Evolutionary conservation across 2,329 filamentous ascomycete genomes (phyloP), one percentile per base, ranked within the genome.

Genomic region (Exophiala lecanii-corni): DNA sequence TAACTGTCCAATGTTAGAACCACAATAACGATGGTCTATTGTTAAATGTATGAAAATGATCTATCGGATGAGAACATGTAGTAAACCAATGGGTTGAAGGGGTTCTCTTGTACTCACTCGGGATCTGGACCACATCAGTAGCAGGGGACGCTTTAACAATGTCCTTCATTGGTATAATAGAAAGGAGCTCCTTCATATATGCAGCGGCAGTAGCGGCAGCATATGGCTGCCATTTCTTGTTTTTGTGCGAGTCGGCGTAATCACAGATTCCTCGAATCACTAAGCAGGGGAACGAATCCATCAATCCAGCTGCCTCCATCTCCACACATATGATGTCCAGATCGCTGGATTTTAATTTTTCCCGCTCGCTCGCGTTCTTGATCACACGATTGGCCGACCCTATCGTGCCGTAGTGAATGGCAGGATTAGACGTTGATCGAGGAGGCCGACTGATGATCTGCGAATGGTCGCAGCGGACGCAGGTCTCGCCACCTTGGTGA

Each of bases 381-480:
- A 60, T 49, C 1, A 59, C 50, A 16, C 54, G 50, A 25, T 61
- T 58, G 1, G 53, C 56, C 3, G 59, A 60, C 6, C 41, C 57
- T 18, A 60, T 56, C 0, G 40, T 42, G 1, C 57, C 56, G 30
- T 59, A 57, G 26, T 60, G 55, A 16, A 58, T 47, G 7, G 16
- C 9, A 49, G 30, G 30, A 5, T 13, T 5, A 5, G n/a, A 13
- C 5, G 5, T 32, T 6, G 30, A 32, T 32, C 30, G 30, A 32
- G n/a, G 5, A 5, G 30, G 30, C 5, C 30, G 30, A 13, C 6
- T 38, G 36, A 25, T 31, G 17, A 3, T 32, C 30, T 32, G 6
- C n/a, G 30, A 6, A 6, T 32, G n/a, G 30, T 32, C 30, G n/a
- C 30, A 32, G 17, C 5, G n/a, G 13, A 5, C 5, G 13, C 34